Percentiles rank a stretch among this genome's conserved stretches.
Conservation (phyloP, 2,329 filamentous ascomycete genomes). For the Diplodia intermedia region DNA sequence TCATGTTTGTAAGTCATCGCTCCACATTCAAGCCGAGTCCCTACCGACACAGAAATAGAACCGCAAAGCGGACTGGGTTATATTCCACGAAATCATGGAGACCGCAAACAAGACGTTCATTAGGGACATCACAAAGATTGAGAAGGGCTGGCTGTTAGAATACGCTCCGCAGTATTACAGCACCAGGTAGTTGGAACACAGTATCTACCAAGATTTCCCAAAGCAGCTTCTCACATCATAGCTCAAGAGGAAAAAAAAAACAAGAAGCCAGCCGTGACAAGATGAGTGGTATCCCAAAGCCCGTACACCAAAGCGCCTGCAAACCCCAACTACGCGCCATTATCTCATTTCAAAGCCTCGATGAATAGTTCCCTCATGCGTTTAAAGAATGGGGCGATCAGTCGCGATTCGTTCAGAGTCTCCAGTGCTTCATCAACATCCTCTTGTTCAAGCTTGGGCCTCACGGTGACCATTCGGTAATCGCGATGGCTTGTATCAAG, state of each 20-base stretch:
- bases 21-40: not conserved
- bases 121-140: conserved; percentile 88
- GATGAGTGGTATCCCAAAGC: conserved; percentile 22
- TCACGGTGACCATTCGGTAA: conserved; percentile 76
- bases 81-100: conserved; percentile 94
- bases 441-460: conserved; percentile 81
- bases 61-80: conserved; percentile 93
- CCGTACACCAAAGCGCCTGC: conserved; percentile 8
- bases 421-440: conserved; percentile 79
- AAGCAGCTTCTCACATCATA: not conserved
- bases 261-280: conserved; percentile 1
- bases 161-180: conserved; percentile 75
- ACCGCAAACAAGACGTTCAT: conserved; percentile 89
- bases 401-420: conserved; percentile 79
- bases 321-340: not conserved
- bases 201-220: not conserved
- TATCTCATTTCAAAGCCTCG: conserved; percentile 57
- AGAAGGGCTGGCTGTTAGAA: conserved; percentile 90
- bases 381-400: conserved; percentile 75
- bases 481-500: conserved; percentile 80
- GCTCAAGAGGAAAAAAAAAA: not conserved
- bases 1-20: conserved; percentile 74
- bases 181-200: conserved; percentile 34
- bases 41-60: conserved; percentile 58
- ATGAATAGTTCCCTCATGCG: conserved; percentile 81